A percentile compares a stretch with the other conserved stretches of the same genome.
Conservation (phyloP, 2,329 filamentous ascomycete genomes). For the Xylaria sp. region DNA sequence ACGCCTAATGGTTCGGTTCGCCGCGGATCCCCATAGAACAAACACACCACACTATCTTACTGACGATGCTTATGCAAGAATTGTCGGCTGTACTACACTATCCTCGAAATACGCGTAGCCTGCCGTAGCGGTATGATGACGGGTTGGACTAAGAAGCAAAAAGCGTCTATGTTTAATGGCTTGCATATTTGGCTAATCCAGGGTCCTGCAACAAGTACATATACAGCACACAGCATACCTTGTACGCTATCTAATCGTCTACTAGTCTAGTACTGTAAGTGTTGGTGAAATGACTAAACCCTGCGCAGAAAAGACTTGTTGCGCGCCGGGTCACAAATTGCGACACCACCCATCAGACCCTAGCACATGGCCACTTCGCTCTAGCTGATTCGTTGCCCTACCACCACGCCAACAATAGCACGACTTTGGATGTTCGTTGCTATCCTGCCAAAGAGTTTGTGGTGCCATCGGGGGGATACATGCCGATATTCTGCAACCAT, state of each 20-base stretch:
- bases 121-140: constrained; percentile 2
- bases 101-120: neutral
- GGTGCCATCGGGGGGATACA: constrained; percentile 10
- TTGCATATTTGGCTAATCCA: constrained; percentile 10
- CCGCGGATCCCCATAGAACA: too few relatives aligned
- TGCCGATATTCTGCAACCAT: neutral
- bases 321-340: neutral
- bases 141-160: constrained; percentile 6
- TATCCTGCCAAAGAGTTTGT: neutral
- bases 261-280: too few relatives aligned
- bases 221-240: too few relatives aligned
- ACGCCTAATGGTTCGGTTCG: too few relatives aligned
- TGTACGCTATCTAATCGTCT: too few relatives aligned
- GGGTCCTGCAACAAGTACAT: neutral
- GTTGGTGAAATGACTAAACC: constrained; percentile 21
- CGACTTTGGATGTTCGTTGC: neutral
- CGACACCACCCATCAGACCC: constrained; percentile 19
- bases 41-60: too few relatives aligned
- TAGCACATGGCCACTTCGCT: constrained; percentile 22
- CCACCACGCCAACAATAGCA: neutral
- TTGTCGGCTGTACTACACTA: neutral
- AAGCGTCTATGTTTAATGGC: constrained; percentile 19
- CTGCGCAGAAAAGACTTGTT: constrained; percentile 9
- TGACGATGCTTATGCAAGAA: too few relatives aligned
- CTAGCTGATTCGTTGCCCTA: constrained; percentile 23